phyloP scores from a whole-genome alignment of 2,329 filamentous ascomycete species.

The Alternaria conjuncta region DNA sequence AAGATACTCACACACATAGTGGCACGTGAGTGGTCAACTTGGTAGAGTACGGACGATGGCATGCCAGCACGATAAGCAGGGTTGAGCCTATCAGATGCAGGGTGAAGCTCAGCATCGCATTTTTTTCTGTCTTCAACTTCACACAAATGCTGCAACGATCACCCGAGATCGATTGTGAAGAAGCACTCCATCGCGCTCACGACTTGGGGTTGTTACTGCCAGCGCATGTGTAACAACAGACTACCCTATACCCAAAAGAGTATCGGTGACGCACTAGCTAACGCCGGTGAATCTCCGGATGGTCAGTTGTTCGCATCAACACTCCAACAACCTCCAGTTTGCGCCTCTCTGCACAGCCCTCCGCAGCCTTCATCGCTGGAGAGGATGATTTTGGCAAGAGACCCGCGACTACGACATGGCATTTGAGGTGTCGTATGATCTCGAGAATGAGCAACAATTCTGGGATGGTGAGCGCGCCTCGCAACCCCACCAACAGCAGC shows the following conservation, averaged over 20 bases:
- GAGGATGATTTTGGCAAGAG: conserved; percentile 47
- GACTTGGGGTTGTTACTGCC: neutral
- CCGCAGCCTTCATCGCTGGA: conserved; percentile 28
- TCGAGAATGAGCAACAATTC: conserved; percentile 84
- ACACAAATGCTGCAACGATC: neutral
- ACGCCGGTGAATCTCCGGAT: conserved; percentile 27
- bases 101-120: neutral
- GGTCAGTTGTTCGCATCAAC: conserved; percentile 26
- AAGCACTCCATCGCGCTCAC: neutral
- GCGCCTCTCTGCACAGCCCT: conserved; percentile 25
- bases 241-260: conserved; percentile 17
- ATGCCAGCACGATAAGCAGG: neutral
- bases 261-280: conserved; percentile 31
- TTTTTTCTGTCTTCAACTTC: neutral
- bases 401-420: conserved; percentile 60
- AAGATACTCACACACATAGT: neutral
- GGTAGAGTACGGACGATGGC: neutral
- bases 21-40: neutral
- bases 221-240: neutral
- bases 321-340: conserved; percentile 28
- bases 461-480: conserved; percentile 74
- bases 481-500: conserved; percentile 26
- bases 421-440: conserved; percentile 70
- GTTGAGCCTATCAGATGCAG: neutral
- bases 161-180: neutral